phyloP scores from a whole-genome alignment of 129 eudicot species.

The Flaveria linearis region DNA sequence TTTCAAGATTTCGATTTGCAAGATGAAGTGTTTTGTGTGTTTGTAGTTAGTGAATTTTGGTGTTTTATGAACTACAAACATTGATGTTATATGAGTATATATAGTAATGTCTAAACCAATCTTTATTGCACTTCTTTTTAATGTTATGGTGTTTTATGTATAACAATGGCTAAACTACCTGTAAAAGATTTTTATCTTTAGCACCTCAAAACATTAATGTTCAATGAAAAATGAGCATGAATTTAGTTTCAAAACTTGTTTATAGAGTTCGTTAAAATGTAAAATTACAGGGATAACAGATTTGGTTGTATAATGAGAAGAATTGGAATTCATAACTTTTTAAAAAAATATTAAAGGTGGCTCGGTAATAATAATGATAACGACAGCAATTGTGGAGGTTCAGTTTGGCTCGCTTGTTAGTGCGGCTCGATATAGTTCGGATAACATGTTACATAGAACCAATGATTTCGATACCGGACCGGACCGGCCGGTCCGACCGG shows the following conservation, averaged over 20 bases:
- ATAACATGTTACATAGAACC: no score
- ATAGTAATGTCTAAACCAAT: background rate
- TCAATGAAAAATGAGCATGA: no score
- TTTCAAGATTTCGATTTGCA: conserved; percentile 22
- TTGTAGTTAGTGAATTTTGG: conserved; percentile 39
- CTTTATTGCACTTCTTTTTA: background rate
- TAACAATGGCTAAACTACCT: no score
- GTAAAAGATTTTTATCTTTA: background rate
- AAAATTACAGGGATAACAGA: background rate
- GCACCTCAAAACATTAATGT: background rate
- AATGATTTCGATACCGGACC: no score
- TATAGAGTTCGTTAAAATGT: background rate
- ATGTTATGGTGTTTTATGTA: background rate
- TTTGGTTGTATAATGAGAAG: background rate
- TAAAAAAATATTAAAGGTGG: no score
- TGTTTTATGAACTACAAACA: conserved; percentile 32
- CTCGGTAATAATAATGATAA: no score
- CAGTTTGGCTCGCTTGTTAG: no score
- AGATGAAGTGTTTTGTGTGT: conserved; percentile 22
- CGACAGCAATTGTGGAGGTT: no score
- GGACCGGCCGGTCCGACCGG: no score
- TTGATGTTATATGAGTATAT: conserved; percentile 21
- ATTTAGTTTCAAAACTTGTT: background rate
- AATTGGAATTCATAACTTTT: no score
- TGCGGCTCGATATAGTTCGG: no score